Evolutionary conservation across 169 alveolate species (phyloP).

Genomic region (Plasmodium billcollinsi): DNA sequence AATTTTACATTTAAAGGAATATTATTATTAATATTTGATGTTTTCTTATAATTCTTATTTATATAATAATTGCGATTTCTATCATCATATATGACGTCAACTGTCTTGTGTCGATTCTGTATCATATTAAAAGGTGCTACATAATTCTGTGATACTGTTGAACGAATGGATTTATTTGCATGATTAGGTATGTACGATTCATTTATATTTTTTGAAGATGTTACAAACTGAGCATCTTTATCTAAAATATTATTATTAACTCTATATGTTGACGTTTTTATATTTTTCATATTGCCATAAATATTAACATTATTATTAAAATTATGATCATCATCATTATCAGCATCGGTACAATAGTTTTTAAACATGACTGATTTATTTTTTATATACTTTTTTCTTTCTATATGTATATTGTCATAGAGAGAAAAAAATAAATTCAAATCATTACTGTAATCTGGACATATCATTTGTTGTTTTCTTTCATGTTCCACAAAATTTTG

Average conservation of each 20-base stretch:
- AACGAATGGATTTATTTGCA: neutral
- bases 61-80: neutral
- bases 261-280: neutral
- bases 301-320: neutral
- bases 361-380: neutral
- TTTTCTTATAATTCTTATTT: neutral
- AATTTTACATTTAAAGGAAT: constrained; percentile 2
- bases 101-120: neutral
- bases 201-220: neutral
- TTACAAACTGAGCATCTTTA: neutral
- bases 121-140: neutral
- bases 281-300: neutral
- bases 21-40: neutral
- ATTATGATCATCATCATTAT: neutral
- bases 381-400: neutral
- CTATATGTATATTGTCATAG: constrained; percentile 36
- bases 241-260: neutral
- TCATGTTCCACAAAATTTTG: neutral
- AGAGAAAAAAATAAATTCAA: constrained; percentile 32
- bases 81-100: neutral
- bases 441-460: constrained; percentile 39
- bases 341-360: neutral
- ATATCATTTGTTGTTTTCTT: constrained; percentile 24
- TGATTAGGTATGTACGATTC: neutral
- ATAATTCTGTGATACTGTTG: neutral